Conservation (phyloP, 306 rosid species). For the Phaseolus lunatus region DNA sequence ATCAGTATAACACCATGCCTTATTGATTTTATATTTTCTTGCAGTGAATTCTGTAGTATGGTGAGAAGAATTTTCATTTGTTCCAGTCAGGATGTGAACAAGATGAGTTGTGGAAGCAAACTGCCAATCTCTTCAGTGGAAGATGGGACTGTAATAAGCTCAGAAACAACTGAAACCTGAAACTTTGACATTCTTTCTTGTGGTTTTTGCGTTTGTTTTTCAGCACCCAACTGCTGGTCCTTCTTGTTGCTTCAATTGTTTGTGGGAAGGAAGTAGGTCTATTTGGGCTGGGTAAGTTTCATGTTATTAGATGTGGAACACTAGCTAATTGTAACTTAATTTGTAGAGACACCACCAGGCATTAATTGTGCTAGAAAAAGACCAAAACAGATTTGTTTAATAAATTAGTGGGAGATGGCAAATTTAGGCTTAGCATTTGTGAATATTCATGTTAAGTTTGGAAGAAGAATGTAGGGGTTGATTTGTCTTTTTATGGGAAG, state of each 20-base stretch:
- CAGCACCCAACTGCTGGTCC: conserved; percentile 41
- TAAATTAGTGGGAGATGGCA: conserved; percentile 46
- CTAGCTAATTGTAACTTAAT: conserved; percentile 65
- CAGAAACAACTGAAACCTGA: conserved; percentile 70
- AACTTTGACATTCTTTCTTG: conserved; percentile 25
- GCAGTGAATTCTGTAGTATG: conserved; percentile 90
- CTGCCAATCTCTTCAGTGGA: conserved; percentile 63
- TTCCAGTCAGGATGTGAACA: conserved; percentile 84
- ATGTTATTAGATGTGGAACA: conserved; percentile 52
- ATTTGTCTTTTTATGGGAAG: conserved; percentile 29
- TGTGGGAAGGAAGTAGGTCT: conserved; percentile 52
- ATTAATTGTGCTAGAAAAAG: conserved; percentile 39
- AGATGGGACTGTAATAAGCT: conserved; percentile 70
- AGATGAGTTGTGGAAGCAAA: conserved; percentile 73
- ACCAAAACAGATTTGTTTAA: conserved; percentile 38
- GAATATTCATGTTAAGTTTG: conserved; percentile 45
- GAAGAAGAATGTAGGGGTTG: conserved; percentile 34
- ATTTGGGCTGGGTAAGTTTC: conserved; percentile 53
- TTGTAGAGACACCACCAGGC: conserved; percentile 54
- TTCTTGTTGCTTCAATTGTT: conserved; percentile 50
- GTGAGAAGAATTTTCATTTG: conserved; percentile 87
- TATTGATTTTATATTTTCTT: conserved; percentile 23
- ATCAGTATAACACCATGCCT: background rate
- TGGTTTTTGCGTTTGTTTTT: conserved; percentile 26
- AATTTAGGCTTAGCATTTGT: conserved; percentile 51